Conservation (phyloP, 208 protist species). For the Acanthamoeba lenticulata region DNA sequence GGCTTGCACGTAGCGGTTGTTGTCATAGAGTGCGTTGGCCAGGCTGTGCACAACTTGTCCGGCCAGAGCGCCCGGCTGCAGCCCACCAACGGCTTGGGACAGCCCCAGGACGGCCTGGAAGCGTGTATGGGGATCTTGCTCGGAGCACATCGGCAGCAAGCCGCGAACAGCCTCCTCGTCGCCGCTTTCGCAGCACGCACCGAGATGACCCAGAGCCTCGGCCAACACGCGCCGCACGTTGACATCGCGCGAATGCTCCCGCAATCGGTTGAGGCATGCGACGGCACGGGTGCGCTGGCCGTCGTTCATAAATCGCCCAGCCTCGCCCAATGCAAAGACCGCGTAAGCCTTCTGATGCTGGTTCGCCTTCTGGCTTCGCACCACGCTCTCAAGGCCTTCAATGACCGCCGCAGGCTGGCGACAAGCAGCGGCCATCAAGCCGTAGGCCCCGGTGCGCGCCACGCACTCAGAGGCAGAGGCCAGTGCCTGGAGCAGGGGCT, state of each 20-base stretch:
- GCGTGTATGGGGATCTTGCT: not conserved
- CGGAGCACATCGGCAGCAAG: not conserved
- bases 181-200: not conserved
- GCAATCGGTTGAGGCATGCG: too few relatives aligned
- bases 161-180: not conserved
- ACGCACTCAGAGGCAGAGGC: not conserved
- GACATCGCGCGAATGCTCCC: too few relatives aligned
- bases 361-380: not conserved
- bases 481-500: not conserved
- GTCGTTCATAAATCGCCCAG: too few relatives aligned
- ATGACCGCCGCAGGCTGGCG: not conserved
- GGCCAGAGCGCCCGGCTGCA: not conserved
- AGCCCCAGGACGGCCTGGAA: not conserved
- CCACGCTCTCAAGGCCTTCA: not conserved
- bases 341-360: not conserved
- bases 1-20: conserved; percentile 26
- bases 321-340: conserved; percentile 25
- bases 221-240: not conserved
- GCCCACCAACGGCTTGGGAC: not conserved
- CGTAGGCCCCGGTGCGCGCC: not conserved
- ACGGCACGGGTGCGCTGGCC: too few relatives aligned
- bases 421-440: not conserved
- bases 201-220: not conserved
- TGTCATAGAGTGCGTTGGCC: not conserved
- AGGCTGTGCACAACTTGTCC: not conserved